A percentile compares a stretch with the other conserved stretches of the same genome.
phyloP scores from a whole-genome alignment of 1,284 basidiomycete genomes.

The Cryptococcus sp. region DNA sequence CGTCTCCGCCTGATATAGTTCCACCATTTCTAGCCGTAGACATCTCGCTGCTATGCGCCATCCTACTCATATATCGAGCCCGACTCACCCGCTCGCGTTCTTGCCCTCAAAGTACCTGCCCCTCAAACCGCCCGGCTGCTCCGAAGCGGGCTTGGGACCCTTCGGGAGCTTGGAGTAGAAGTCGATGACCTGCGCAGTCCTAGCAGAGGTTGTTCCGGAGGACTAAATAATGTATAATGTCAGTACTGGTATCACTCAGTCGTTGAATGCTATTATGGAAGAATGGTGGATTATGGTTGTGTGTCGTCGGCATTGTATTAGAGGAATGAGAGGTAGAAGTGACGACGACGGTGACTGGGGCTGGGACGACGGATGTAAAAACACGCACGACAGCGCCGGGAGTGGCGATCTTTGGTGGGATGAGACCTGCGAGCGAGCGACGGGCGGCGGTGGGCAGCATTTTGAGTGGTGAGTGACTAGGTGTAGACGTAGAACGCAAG shows the following conservation, averaged over 20 bases:
- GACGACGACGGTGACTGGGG: not conserved
- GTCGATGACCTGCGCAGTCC: conserved; percentile 80
- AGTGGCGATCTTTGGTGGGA: conserved; percentile 93
- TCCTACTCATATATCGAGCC: not conserved
- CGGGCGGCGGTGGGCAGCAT: conserved; percentile 84
- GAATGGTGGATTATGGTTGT: not conserved
- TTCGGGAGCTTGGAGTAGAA: conserved; percentile 92
- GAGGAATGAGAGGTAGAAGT: not conserved
- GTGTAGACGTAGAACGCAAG: conserved; percentile 9
- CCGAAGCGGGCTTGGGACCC: conserved; percentile 63
- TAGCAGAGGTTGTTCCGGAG: conserved; percentile 70
- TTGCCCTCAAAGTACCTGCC: conserved; percentile 77
- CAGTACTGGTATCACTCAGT: not conserved
- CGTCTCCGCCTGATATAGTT: not conserved
- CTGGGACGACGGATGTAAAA: conserved; percentile 1
- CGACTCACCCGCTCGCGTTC: conserved; percentile 71
- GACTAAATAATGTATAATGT: conserved; percentile 55
- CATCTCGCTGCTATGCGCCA: not conserved
- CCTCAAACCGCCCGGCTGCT: conserved; percentile 68
- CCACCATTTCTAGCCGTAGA: not conserved
- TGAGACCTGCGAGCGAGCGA: conserved; percentile 75
- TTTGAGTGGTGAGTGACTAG: conserved; percentile 18
- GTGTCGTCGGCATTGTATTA: not conserved
- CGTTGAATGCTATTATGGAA: not conserved
- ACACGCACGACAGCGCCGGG: conserved; percentile 76